A percentile compares a stretch with the other conserved stretches of the same genome.
These are phyloP conservation scores for Shiraia sp. DNA, from an alignment of 2,329 filamentous ascomycete genomes.

Conservation along the genomic window DNA sequence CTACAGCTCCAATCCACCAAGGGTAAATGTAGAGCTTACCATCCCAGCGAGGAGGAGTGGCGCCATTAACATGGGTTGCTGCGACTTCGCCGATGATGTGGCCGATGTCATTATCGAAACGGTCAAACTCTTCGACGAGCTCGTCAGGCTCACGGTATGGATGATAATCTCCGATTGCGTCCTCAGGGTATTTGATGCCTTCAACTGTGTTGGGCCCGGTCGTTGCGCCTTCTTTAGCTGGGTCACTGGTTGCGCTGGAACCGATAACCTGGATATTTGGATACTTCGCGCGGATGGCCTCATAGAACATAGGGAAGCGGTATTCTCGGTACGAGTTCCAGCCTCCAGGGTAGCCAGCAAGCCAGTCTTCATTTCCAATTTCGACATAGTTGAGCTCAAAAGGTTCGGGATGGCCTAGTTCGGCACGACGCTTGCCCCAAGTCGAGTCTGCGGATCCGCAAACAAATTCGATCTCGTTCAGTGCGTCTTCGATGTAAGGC, in stretches of 20 bases:
- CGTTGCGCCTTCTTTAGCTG: constrained; percentile 32
- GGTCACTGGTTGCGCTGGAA: constrained; percentile 37
- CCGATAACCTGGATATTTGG: constrained; percentile 43
- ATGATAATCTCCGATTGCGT: constrained; percentile 45
- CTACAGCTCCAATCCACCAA: constrained; percentile 61
- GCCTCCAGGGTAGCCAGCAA: constrained; percentile 34
- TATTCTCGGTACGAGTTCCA: constrained; percentile 36
- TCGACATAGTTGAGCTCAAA: constrained; percentile 45
- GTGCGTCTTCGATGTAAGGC: constrained; percentile 44
- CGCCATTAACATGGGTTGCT: constrained; percentile 37
- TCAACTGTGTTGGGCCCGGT: constrained; percentile 38
- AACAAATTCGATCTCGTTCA: constrained; percentile 44
- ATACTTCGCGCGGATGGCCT: constrained; percentile 39
- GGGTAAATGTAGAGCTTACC: constrained; percentile 27
- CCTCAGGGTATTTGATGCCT: constrained; percentile 24
- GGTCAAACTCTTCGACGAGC: constrained; percentile 54
- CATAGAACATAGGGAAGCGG: constrained; percentile 39
- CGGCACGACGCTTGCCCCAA: constrained; percentile 41
- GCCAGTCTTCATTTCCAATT: constrained; percentile 46
- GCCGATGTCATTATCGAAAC: constrained; percentile 47
- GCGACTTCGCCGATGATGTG: constrained; percentile 44
- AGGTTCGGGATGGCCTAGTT: constrained; percentile 43
- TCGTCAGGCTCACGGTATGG: constrained; percentile 50
- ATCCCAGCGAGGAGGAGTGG: constrained; percentile 26
- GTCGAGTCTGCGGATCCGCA: constrained; percentile 33